phyloP scores from a whole-genome alignment of 768 basidiomycete species.

The Tulasnella sp. region DNA sequence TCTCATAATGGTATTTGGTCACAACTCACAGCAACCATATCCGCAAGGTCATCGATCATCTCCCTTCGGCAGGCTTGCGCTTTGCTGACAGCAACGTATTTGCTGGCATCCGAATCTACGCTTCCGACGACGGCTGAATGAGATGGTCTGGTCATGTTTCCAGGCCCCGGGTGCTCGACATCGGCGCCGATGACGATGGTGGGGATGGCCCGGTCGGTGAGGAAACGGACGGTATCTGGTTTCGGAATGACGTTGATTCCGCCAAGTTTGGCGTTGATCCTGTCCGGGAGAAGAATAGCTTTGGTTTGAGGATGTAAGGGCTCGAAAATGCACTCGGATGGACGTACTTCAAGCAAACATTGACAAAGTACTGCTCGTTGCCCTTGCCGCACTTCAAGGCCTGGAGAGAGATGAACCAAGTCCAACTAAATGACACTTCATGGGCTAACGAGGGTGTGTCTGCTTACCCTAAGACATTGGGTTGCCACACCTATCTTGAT shows the following conservation, averaged over 20 bases:
- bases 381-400: slow-evolving; percentile 26
- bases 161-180: slow-evolving; percentile 56
- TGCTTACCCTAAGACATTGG: slow-evolving; percentile 54
- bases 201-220: slow-evolving; percentile 64
- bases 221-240: slow-evolving; percentile 50
- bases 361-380: slow-evolving; percentile 71
- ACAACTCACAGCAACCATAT: slow-evolving; percentile 7
- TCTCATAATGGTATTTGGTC: not conserved
- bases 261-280: slow-evolving; percentile 75
- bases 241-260: slow-evolving; percentile 77
- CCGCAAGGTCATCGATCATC: slow-evolving; percentile 42
- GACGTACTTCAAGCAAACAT: slow-evolving; percentile 63
- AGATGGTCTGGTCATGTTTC: slow-evolving; percentile 57
- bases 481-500: slow-evolving; percentile 66
- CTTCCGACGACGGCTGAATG: slow-evolving; percentile 78
- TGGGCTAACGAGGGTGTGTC: not conserved
- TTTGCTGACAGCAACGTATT: slow-evolving; percentile 54
- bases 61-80: slow-evolving; percentile 65
- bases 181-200: slow-evolving; percentile 63
- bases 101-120: slow-evolving; percentile 66
- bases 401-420: not conserved
- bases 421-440: not conserved
- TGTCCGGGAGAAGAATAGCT: not conserved
- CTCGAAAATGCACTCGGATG: not conserved
- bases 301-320: not conserved